Conservation (phyloP, 2,329 filamentous ascomycete genomes). For the Tolypocladium tropicale region DNA sequence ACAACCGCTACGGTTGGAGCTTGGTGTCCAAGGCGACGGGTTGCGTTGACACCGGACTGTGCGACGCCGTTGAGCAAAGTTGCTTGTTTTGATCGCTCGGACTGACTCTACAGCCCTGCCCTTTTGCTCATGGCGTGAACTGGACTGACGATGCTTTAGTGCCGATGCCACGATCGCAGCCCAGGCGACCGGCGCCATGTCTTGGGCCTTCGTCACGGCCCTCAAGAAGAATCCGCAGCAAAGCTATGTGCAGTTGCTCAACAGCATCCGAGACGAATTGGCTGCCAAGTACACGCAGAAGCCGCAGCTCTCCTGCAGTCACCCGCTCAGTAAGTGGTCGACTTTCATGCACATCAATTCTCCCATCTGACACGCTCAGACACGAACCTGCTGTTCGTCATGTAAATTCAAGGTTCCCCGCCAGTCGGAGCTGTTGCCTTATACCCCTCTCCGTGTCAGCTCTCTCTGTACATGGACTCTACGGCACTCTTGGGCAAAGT, state of each 20-base stretch:
- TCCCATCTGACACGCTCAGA: slow-evolving; percentile 22
- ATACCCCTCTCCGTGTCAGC: background rate
- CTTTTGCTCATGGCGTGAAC: background rate
- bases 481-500: background rate
- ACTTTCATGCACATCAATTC: slow-evolving; percentile 1
- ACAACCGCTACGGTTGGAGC: slow-evolving; percentile 20
- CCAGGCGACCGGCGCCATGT: slow-evolving; percentile 95
- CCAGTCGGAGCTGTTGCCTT: background rate
- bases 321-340: slow-evolving; percentile 70
- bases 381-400: slow-evolving; percentile 52
- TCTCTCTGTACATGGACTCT: background rate
- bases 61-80: background rate
- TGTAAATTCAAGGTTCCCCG: slow-evolving; percentile 28
- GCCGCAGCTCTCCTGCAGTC: slow-evolving; percentile 93
- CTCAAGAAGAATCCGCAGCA: slow-evolving; percentile 96
- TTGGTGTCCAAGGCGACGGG: slow-evolving; percentile 35
- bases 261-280: slow-evolving; percentile 91
- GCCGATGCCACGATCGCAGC: slow-evolving; percentile 87
- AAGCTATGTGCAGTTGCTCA: slow-evolving; percentile 93
- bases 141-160: slow-evolving; percentile 31
- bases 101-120: background rate
- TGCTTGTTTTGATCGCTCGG: background rate
- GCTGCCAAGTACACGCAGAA: slow-evolving; percentile 84
- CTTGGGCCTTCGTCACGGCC: slow-evolving; percentile 88
- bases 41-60: slow-evolving; percentile 30